A percentile compares a stretch with the other conserved stretches of the same genome.
phyloP scores from a whole-genome alignment of 176 grass and related monocot species.

The Cenchrus purpureus region DNA sequence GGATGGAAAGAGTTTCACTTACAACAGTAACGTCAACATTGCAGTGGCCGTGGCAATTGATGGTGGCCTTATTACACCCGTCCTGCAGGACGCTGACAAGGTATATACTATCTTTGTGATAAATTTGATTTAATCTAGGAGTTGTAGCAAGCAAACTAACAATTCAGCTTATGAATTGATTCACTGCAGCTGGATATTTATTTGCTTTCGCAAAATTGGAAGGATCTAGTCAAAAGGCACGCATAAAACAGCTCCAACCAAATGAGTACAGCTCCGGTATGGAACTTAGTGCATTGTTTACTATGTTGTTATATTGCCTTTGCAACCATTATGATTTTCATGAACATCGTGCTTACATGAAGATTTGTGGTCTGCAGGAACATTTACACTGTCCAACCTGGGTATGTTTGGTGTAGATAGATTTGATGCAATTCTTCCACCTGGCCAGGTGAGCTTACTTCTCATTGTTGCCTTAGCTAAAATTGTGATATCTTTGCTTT shows the following conservation, averaged over 20 bases:
- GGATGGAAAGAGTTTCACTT: slow-evolving; percentile 94
- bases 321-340: neutral
- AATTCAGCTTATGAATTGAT: slow-evolving; percentile 38
- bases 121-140: slow-evolving; percentile 10
- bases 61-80: slow-evolving; percentile 89
- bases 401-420: slow-evolving; percentile 99
- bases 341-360: slow-evolving; percentile 36
- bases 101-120: slow-evolving; percentile 33
- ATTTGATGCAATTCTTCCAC: slow-evolving; percentile 99
- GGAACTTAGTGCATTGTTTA: neutral
- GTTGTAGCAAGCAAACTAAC: neutral
- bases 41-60: slow-evolving; percentile 93
- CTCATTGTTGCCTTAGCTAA: neutral
- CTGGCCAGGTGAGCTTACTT: slow-evolving; percentile 76
- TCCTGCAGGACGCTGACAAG: slow-evolving; percentile 95
- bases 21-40: slow-evolving; percentile 90
- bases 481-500: slow-evolving; percentile 8
- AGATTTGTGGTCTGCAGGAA: slow-evolving; percentile 56
- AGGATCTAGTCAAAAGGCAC: slow-evolving; percentile 92
- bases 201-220: slow-evolving; percentile 95
- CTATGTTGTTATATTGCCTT: slow-evolving; percentile 2
- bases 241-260: slow-evolving; percentile 86
- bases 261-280: slow-evolving; percentile 95
- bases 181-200: slow-evolving; percentile 85
- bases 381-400: slow-evolving; percentile 95